Conservation (phyloP, 805 yeast genomes). For the Yarrowia sp. region DNA sequence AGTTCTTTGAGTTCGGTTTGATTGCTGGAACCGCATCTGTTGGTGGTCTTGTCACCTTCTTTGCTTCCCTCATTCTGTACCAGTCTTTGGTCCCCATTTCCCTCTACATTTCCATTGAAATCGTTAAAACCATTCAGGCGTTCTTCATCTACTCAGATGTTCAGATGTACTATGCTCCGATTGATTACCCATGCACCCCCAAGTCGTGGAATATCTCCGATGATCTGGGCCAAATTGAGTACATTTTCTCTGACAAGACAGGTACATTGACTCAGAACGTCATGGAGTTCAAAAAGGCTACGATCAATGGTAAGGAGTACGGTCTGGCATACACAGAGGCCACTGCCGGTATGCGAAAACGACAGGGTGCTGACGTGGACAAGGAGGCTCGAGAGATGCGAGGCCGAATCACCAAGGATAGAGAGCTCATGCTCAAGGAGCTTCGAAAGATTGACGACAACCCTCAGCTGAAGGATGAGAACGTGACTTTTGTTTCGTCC, state of each 20-base stretch:
- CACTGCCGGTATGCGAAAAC: constrained; percentile 61
- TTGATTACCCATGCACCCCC: constrained; percentile 78
- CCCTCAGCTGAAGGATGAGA: constrained; percentile 51
- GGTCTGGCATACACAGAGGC: constrained; percentile 78
- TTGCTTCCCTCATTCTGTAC: constrained; percentile 69
- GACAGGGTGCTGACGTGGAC: constrained; percentile 62
- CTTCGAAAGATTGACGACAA: constrained; percentile 43
- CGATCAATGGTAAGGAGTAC: constrained; percentile 63
- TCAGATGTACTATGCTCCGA: constrained; percentile 62
- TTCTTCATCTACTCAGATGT: constrained; percentile 70
- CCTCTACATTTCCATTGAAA: constrained; percentile 72
- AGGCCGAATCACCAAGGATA: constrained; percentile 46
- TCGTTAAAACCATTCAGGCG: constrained; percentile 75
- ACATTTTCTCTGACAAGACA: constrained; percentile 77
- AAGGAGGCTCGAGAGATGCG: constrained; percentile 50
- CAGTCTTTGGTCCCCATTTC: constrained; percentile 81
- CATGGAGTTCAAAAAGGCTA: constrained; percentile 80
- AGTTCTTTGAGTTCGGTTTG: constrained; percentile 60
- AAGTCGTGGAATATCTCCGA: constrained; percentile 84
- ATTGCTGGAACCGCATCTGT: constrained; percentile 58
- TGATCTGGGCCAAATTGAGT: constrained; percentile 81
- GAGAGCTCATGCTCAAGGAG: constrained; percentile 46
- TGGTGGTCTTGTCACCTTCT: constrained; percentile 67
- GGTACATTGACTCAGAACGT: constrained; percentile 82
- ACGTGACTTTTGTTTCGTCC: constrained; percentile 64